These are phyloP conservation scores for Euptelea pleiosperma DNA, from an alignment of 164 flowering plant species.

Conservation along the genomic window DNA sequence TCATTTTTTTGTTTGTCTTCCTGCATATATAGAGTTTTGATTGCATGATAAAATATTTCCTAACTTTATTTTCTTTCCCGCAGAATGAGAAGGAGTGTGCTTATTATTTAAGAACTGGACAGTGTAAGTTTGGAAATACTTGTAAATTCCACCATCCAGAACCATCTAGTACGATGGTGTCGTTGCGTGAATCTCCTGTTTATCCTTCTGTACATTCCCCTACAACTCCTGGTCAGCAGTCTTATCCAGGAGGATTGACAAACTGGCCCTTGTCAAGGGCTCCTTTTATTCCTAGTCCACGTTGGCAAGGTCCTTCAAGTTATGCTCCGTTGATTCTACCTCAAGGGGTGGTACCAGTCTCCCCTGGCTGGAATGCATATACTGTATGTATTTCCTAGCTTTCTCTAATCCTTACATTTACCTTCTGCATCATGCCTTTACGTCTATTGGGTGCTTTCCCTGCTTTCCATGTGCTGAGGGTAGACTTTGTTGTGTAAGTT, in stretches of 20 bases:
- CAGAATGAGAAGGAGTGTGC: conserved; percentile 91
- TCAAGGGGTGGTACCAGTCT: conserved; percentile 84
- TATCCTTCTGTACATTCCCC: conserved; percentile 76
- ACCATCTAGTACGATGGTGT: conserved; percentile 73
- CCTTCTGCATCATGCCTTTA: background rate
- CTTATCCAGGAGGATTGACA: conserved; percentile 64
- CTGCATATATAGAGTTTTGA: background rate
- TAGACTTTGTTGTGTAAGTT: too few relatives aligned
- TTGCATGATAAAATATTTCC: too few relatives aligned
- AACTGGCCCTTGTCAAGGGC: conserved; percentile 78
- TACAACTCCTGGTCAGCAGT: conserved; percentile 76
- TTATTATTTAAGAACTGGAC: conserved; percentile 93
- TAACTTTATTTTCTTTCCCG: conserved; percentile 12
- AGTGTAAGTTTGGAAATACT: conserved; percentile 87
- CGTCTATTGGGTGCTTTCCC: too few relatives aligned
- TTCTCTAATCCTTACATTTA: background rate
- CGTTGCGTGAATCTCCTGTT: conserved; percentile 76
- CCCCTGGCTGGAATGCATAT: conserved; percentile 83
- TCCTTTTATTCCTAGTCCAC: conserved; percentile 80
- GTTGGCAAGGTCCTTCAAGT: conserved; percentile 91
- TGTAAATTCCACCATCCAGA: conserved; percentile 98
- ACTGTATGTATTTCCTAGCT: conserved; percentile 46
- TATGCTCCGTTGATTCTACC: conserved; percentile 81
- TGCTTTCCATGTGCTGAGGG: background rate
- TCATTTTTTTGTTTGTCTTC: background rate